Conservation (phyloP, 2,329 filamentous ascomycete species). For the Chalaropsis ovoidea region DNA sequence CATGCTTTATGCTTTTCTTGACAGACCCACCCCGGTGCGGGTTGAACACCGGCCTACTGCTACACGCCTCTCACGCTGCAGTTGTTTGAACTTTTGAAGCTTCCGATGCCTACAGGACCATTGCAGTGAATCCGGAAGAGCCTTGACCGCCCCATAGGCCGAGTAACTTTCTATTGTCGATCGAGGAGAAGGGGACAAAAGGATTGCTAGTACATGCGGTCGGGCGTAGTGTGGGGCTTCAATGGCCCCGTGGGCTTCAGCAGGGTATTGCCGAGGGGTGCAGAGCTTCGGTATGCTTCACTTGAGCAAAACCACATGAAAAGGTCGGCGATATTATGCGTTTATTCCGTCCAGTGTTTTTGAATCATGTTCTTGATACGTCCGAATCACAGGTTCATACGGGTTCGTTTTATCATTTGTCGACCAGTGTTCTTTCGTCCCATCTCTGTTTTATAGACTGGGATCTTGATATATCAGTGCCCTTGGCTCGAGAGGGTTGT, state of each 20-base stretch:
- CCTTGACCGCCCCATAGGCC: neutral
- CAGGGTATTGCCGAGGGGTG: neutral
- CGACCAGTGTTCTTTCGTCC: slow-evolving; percentile 5
- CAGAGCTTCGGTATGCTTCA: neutral
- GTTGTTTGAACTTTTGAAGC: slow-evolving; percentile 14
- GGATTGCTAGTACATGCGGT: neutral
- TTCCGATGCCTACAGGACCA: slow-evolving; percentile 1
- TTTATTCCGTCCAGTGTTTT: neutral
- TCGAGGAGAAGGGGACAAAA: neutral
- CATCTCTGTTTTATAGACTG: slow-evolving; percentile 18
- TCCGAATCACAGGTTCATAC: neutral
- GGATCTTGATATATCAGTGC: slow-evolving; percentile 1
- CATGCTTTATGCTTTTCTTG: neutral
- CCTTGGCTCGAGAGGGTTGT: neutral
- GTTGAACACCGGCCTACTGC: neutral
- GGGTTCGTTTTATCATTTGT: neutral
- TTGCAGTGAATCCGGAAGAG: neutral
- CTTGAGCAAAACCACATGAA: neutral
- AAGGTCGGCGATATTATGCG: neutral
- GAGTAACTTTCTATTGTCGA: neutral
- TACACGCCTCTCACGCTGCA: neutral
- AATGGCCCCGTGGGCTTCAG: no score
- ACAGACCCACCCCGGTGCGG: neutral
- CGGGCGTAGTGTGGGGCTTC: neutral
- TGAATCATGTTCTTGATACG: neutral